Conservation (phyloP, 352 stramenopile genomes). For the Poterioochromonas sp. region DNA sequence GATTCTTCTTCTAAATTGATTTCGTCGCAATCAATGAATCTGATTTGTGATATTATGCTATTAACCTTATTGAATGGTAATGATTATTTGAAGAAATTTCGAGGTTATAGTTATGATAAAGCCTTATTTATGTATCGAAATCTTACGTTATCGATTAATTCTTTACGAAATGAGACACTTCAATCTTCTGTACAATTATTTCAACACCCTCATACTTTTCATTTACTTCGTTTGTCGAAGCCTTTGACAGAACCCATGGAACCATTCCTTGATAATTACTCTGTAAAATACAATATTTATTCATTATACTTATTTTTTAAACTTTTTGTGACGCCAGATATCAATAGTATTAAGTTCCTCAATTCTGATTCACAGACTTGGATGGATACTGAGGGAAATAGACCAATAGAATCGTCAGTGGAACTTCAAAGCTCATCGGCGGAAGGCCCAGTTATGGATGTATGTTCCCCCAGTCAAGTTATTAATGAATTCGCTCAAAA, state of each 20-base stretch:
- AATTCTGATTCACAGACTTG: too few relatives aligned
- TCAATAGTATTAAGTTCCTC: too few relatives aligned
- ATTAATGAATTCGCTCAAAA: too few relatives aligned
- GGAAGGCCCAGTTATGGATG: too few relatives aligned
- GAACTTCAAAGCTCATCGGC: too few relatives aligned
- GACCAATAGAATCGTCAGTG: too few relatives aligned
- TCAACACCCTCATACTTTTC: not conserved
- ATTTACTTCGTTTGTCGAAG: not conserved
- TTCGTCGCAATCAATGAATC: not conserved
- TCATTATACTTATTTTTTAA: too few relatives aligned
- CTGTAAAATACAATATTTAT: too few relatives aligned
- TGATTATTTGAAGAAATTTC: conserved; percentile 9
- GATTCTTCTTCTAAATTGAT: not conserved
- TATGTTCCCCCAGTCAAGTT: too few relatives aligned
- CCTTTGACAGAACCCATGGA: not conserved
- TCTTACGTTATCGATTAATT: not conserved
- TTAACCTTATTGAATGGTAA: not conserved
- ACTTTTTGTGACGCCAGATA: too few relatives aligned
- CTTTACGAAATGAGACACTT: not conserved
- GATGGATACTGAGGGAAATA: too few relatives aligned
- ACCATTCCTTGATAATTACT: not conserved
- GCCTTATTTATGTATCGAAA: not conserved
- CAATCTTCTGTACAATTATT: too few relatives aligned
- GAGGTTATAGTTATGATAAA: not conserved
- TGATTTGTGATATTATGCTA: not conserved